Conservation (phyloP, 2,329 filamentous ascomycete species). For the Verruconis gallopava region DNA sequence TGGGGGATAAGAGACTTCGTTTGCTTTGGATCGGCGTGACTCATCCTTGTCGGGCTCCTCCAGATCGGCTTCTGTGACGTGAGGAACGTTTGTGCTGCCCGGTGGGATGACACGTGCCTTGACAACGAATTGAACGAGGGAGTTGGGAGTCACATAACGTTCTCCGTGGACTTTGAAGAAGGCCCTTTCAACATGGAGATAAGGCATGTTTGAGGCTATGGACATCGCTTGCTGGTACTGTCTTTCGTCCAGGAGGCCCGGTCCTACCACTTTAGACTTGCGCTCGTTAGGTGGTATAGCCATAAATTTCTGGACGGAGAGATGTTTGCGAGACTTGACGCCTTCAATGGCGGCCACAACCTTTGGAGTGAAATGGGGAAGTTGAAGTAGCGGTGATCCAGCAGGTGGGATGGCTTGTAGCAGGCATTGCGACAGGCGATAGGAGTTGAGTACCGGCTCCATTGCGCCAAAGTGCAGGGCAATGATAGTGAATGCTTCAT, state of each 20-base stretch:
- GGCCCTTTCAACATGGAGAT: constrained; percentile 73
- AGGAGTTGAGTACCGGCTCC: constrained; percentile 67
- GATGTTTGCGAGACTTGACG: constrained; percentile 47
- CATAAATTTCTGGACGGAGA: constrained; percentile 83
- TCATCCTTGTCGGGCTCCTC: constrained; percentile 78
- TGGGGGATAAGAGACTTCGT: constrained; percentile 36
- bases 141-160: constrained; percentile 80
- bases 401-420: constrained; percentile 80
- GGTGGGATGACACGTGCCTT: constrained; percentile 91
- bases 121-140: constrained; percentile 84
- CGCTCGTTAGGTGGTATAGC: constrained; percentile 62
- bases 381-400: constrained; percentile 77
- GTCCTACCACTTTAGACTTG: constrained; percentile 55
- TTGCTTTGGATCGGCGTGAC: constrained; percentile 44
- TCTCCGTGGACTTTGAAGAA: constrained; percentile 99
- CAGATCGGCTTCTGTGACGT: constrained; percentile 64
- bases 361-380: constrained; percentile 68
- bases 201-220: constrained; percentile 74
- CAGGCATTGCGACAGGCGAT: constrained; percentile 69
- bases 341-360: constrained; percentile 55
- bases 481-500: constrained; percentile 77
- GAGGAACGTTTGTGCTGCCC: constrained; percentile 61
- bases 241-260: constrained; percentile 55
- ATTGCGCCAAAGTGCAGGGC: constrained; percentile 78
- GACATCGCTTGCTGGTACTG: constrained; percentile 65